These are phyloP conservation scores for Ophiosphaerella korrae DNA, from an alignment of 2,329 filamentous ascomycete genomes.

Conservation along the genomic window DNA sequence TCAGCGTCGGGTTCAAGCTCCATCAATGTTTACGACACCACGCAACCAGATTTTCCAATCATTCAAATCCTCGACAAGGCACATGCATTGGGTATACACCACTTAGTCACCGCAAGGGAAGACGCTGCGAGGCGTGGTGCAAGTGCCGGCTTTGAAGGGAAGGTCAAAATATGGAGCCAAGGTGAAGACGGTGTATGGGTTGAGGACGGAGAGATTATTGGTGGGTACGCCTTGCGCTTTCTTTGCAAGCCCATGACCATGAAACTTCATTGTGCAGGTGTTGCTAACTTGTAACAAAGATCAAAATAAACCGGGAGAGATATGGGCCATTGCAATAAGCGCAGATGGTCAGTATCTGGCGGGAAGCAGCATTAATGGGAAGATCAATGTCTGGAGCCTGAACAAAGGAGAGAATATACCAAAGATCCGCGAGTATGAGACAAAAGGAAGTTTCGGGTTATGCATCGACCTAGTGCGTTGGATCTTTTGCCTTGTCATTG, in stretches of 20 bases:
- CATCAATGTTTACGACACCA: conserved; percentile 81
- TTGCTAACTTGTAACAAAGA: conserved; percentile 40
- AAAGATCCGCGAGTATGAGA: conserved; percentile 84
- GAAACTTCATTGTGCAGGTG: not conserved
- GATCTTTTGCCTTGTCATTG: not conserved
- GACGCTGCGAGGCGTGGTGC: conserved; percentile 69
- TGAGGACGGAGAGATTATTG: conserved; percentile 55
- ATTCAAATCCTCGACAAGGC: conserved; percentile 78
- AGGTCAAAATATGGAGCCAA: conserved; percentile 80
- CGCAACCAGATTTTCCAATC: conserved; percentile 72
- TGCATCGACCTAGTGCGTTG: conserved; percentile 74
- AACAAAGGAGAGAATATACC: conserved; percentile 56
- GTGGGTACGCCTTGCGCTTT: conserved; percentile 36
- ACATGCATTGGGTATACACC: conserved; percentile 90
- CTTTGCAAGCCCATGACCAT: conserved; percentile 3
- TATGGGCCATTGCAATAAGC: conserved; percentile 88
- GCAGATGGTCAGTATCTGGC: conserved; percentile 83
- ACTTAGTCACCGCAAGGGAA: conserved; percentile 73
- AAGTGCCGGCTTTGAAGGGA: conserved; percentile 87
- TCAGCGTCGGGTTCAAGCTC: conserved; percentile 74
- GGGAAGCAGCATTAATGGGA: conserved; percentile 85
- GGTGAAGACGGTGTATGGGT: conserved; percentile 59
- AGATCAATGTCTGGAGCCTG: conserved; percentile 85
- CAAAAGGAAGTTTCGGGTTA: conserved; percentile 89
- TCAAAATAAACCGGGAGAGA: conserved; percentile 68